Base-by-base conservation (phyloP, 331 rosid genomes). In the Prunus yedoensis region DNA sequence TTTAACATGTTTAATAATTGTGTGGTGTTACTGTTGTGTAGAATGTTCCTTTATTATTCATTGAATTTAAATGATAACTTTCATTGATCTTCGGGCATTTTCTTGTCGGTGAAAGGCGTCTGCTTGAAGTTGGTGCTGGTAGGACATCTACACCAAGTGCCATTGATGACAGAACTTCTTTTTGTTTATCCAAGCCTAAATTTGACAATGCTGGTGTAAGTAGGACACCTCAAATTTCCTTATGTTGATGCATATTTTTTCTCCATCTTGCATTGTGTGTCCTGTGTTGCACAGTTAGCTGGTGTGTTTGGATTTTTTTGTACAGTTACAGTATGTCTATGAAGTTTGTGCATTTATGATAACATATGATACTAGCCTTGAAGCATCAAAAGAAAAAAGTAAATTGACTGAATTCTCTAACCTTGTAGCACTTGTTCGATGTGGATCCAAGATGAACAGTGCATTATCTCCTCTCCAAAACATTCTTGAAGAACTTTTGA, bases 101-200 rank as follows among this genome's bases (percentile, higher is more conserved):
- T 32, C n/a, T 70, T 76, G 14, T 60, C 45, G 49, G 59, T 77
- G 87, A 63, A 70, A 87, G 93, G 87, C 61, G 66, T 47, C 77
- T 82, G 12, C 85, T 45, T 68, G 79, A 79, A 43, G 82, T 78
- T 78, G 77, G 79, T 67, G 38, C 50, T 6, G 78, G 83, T 21
- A 74, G 80, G 14, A 80, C 85, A 74, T 80, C 81, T 58, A 52
- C 70, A 18, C 87, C 89, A 5, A 77, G 83, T 69, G 87, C 83
- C 73, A 83, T 89, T 78, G 73, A 75, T 38, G 91, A 93, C 79
- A 90, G 70, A 71, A 88, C 98, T 18, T 46, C 81, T 52, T 80
- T 86, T 64, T 71, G 45, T 17, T 75, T 88, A 73, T 82, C 84
- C 43, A 86, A 73, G 52, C 83, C 66, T 62, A 85, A 71, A 71